A percentile compares a stretch with the other conserved stretches of the same genome.
These are phyloP conservation scores for Ceratobasidium sp. DNA, from an alignment of 1,284 basidiomycete genomes.

Conservation along the genomic window DNA sequence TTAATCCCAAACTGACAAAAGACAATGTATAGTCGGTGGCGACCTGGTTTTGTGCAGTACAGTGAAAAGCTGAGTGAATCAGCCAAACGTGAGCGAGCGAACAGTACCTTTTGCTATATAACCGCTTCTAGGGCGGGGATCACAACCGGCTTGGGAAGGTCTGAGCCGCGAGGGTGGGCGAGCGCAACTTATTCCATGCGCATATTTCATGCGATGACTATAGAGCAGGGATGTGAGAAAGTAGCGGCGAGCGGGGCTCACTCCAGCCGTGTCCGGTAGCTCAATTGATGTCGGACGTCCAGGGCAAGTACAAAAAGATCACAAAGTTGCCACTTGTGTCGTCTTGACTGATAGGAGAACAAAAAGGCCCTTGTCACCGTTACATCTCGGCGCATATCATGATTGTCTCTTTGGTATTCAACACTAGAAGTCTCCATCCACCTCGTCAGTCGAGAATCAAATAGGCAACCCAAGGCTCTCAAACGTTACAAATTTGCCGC, in stretches of 20 bases:
- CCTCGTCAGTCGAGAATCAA: constrained; percentile 13
- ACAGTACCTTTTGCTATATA: constrained; percentile 5
- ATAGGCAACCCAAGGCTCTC: constrained; percentile 52
- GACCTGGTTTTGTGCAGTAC: too few relatives aligned
- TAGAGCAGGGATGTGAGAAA: constrained; percentile 27
- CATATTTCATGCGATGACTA: background rate
- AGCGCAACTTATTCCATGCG: constrained; percentile 2
- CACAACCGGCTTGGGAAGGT: background rate
- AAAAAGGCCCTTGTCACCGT: background rate
- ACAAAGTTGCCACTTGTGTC: background rate
- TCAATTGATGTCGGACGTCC: constrained; percentile 11
- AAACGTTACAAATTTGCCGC: constrained; percentile 62
- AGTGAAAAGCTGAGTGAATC: background rate
- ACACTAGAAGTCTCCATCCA: constrained; percentile 5
- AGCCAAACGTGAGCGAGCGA: background rate
- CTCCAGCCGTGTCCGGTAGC: constrained; percentile 8
- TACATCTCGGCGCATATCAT: background rate
- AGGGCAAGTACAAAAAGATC: background rate
- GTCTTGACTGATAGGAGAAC: background rate
- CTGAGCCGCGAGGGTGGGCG: background rate
- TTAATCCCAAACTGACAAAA: too few relatives aligned
- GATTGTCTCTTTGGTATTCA: constrained; percentile 25
- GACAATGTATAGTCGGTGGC: too few relatives aligned
- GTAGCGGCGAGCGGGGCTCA: constrained; percentile 6
- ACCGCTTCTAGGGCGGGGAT: background rate